Evolutionary conservation across 106 monocot genomes (phyloP).

Genomic region (Cymbidium sinense): DNA sequence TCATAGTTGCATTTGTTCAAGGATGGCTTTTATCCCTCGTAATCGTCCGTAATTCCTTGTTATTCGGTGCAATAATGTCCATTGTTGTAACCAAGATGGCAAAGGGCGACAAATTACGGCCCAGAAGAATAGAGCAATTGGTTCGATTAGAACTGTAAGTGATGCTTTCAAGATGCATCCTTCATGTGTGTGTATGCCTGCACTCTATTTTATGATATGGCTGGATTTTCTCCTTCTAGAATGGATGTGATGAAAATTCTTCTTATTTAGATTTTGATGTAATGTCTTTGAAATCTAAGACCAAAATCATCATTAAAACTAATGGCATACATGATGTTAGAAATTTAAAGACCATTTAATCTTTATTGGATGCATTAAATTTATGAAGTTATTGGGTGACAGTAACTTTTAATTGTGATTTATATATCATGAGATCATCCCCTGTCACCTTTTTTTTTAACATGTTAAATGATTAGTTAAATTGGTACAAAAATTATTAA

Average conservation of each 20-base stretch:
- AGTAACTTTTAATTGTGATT: too few relatives aligned
- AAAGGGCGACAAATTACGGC: conserved; percentile 19
- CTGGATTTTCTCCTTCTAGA: too few relatives aligned
- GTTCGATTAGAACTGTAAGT: conserved; percentile 38
- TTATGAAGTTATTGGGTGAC: neutral
- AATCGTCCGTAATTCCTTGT: conserved; percentile 31
- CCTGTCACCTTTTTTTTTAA: neutral
- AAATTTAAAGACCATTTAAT: neutral
- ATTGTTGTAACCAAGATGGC: conserved; percentile 18
- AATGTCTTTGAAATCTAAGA: neutral
- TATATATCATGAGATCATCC: neutral
- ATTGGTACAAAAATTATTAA: neutral
- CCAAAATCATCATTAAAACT: neutral
- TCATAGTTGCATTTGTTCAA: conserved; percentile 25
- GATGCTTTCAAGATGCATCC: too few relatives aligned
- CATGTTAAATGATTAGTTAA: neutral
- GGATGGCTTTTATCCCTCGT: conserved; percentile 40
- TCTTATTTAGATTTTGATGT: neutral
- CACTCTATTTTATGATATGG: too few relatives aligned
- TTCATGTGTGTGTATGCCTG: too few relatives aligned
- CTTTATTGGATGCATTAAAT: neutral
- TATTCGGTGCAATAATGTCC: conserved; percentile 8
- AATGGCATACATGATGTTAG: neutral
- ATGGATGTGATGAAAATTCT: too few relatives aligned
- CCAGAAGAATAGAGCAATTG: conserved; percentile 18